Base-by-base conservation (phyloP, 1,284 basidiomycete species). In the Sanghuangporus baumii region DNA sequence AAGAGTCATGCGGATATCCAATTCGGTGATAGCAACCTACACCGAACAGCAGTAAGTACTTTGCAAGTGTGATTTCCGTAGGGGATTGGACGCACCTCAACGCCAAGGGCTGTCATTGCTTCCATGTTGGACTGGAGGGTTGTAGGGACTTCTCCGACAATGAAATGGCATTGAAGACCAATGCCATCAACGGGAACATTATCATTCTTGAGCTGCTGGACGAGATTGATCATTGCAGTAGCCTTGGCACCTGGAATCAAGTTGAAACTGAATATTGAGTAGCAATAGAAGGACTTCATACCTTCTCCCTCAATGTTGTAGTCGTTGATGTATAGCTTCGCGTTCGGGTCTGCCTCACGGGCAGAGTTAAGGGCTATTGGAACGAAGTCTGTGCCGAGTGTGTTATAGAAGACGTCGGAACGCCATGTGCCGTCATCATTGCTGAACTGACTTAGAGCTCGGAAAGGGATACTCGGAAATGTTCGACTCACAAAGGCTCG, bases 1-100 rank as follows among this genome's bases (percentile, higher is more conserved):
- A 34, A 81, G 74, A 31, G 75, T 74, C 74, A 84, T 82, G 26
- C 81, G 75, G 60, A 79, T 79, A 67, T 84, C 83, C 26, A 85
- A 74, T 70, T 84, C 83, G 0, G 82, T 84, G 66, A 83, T 76
- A 14, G 82, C 81, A 37, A 55, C 57, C 60, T 61, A 6, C 11
- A 16, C 14, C 11, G 12, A 20, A 26, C 12, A 12, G 1, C 31
- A 37, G 5, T 9, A 34, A 37, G 16, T 1, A 54, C 2, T 3
- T 3, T 2, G 8, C 31, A 16, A 16, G n/a, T 14, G 26, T 16
- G 3, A 37, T 31, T 31, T 31, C 38, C 20, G 34, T 46, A 18
- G 14, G 16, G 16, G 43, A 46, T n/a, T 46, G 11, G 12, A 20
- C 23, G 16, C 23, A 84, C 76, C 62, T 84, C 82, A 60, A 84